Evolutionary conservation across 495 filamentous ascomycete species (phyloP).

Genomic region (Aspergillus incahuasiensis): DNA sequence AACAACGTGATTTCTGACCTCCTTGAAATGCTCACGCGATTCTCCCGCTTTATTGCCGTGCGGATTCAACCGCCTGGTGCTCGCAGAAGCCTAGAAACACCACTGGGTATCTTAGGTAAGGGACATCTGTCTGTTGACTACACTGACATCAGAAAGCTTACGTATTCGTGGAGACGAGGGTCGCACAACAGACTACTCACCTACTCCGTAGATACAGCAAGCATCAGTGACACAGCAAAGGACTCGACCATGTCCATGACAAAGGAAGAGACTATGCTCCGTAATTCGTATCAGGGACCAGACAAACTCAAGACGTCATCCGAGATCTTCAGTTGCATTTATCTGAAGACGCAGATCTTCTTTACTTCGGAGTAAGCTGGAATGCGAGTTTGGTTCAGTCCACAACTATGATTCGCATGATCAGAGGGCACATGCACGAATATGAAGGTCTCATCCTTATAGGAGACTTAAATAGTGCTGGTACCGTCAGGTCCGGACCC

Average conservation of each 20-base stretch:
- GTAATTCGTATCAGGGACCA: neutral
- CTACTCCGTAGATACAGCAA: neutral
- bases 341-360: neutral
- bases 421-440: neutral
- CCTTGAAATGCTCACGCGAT: conserved; percentile 3
- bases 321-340: neutral
- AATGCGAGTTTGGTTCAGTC: neutral
- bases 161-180: conserved; percentile 2
- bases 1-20: neutral
- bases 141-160: neutral
- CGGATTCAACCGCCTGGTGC: no score
- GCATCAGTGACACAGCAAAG: neutral
- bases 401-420: neutral
- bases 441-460: no score
- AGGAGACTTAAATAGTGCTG: no score
- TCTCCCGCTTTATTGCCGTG: neutral
- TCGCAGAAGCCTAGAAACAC: no score
- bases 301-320: conserved; percentile 4
- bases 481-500: neutral
- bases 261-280: neutral
- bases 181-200: neutral
- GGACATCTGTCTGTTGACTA: neutral
- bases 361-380: neutral
- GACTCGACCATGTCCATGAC: neutral
- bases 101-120: neutral